phyloP scores from a whole-genome alignment of 495 filamentous ascomycete species.

The Hypoxylon cercidicola region DNA sequence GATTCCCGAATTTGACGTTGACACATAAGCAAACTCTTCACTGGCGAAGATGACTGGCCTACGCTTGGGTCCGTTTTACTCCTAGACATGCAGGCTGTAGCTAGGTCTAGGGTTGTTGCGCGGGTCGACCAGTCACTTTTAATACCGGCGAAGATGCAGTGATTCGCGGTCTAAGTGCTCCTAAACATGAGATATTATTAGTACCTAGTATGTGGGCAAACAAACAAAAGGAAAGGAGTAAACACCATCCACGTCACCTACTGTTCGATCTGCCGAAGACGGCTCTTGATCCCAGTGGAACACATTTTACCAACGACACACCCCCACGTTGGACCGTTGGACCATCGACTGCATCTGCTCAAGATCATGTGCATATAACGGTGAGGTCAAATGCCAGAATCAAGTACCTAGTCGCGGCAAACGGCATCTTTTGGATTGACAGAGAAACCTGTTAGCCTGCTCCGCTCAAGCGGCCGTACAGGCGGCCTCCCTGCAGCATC shows the following conservation, averaged over 20 bases:
- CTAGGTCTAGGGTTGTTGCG: neutral
- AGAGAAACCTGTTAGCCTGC: neutral
- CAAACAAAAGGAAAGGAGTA: neutral
- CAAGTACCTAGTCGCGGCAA: neutral
- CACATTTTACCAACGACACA: slow-evolving; percentile 2
- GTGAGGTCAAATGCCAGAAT: neutral
- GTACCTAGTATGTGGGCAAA: neutral
- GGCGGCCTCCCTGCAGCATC: slow-evolving; percentile 16
- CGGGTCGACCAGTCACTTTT: neutral
- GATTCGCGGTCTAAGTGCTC: neutral
- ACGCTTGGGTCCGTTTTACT: neutral
- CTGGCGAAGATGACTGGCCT: neutral
- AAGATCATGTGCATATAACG: slow-evolving; percentile 15
- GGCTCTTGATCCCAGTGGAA: neutral
- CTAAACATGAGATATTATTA: neutral
- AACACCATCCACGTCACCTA: neutral
- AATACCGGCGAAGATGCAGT: neutral
- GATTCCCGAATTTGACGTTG: neutral
- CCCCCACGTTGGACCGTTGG: neutral
- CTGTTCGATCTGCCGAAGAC: neutral
- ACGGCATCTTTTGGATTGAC: neutral
- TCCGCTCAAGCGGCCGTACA: slow-evolving; percentile 30
- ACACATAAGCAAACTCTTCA: neutral
- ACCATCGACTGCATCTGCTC: slow-evolving; percentile 3
- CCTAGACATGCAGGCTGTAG: neutral